Percentiles rank a stretch among this genome's conserved stretches.
phyloP scores from a whole-genome alignment of 805 yeast genomes.

The Starmerella stigmatis region DNA sequence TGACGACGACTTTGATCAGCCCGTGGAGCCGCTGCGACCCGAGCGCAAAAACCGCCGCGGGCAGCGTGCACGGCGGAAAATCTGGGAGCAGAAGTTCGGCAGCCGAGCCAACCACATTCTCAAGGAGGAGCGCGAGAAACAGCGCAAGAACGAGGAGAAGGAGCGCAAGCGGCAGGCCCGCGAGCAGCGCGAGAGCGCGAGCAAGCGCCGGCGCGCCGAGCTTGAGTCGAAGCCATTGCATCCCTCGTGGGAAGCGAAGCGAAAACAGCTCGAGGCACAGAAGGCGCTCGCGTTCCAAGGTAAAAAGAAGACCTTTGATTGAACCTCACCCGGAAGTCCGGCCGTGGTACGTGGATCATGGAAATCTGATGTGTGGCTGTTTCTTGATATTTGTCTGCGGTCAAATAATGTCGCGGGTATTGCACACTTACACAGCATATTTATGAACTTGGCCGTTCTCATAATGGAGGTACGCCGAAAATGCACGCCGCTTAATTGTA shows the following conservation, averaged over 20 bases:
- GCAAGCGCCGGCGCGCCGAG: constrained; percentile 26
- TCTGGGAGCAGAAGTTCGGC: constrained; percentile 92
- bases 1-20: constrained; percentile 29
- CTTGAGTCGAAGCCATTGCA: constrained; percentile 42
- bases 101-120: constrained; percentile 69
- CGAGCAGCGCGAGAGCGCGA: constrained; percentile 15
- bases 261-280: constrained; percentile 53
- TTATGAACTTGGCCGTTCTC: no score
- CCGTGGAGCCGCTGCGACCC: constrained; percentile 18
- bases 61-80: constrained; percentile 90
- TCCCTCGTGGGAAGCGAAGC: constrained; percentile 98
- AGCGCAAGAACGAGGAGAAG: constrained; percentile 38
- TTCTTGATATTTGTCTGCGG: no score
- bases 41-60: constrained; percentile 84
- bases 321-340: no score
- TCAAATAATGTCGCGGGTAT: no score
- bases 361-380: no score
- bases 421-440: no score
- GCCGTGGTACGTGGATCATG: no score
- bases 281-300: constrained; percentile 63
- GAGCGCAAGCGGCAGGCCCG: constrained; percentile 14
- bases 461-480: no score
- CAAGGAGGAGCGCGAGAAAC: constrained; percentile 47
- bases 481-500: no score
- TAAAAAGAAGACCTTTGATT: constrained; percentile 71